These are phyloP conservation scores for Hericium coralloides DNA, from an alignment of 768 basidiomycete genomes.

Conservation along the genomic window DNA sequence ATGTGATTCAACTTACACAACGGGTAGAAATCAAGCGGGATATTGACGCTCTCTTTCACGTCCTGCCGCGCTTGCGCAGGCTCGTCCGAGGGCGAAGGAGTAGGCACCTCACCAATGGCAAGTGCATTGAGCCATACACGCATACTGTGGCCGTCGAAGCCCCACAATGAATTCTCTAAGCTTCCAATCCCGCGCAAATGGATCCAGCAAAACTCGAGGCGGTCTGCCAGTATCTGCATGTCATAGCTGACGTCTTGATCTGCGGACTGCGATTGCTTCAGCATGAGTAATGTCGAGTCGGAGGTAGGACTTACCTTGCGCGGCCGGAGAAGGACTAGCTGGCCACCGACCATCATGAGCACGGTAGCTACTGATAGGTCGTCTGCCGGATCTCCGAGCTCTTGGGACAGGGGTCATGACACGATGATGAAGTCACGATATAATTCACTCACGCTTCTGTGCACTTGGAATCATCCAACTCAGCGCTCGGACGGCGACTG, in stretches of 20 bases:
- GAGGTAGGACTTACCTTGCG: slow-evolving; percentile 47
- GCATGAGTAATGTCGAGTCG: neutral
- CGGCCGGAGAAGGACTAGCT: slow-evolving; percentile 81
- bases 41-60: slow-evolving; percentile 90
- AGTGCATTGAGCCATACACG: slow-evolving; percentile 95
- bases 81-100: slow-evolving; percentile 21
- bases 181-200: slow-evolving; percentile 90
- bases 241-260: slow-evolving; percentile 92
- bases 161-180: slow-evolving; percentile 96
- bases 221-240: slow-evolving; percentile 92
- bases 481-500: slow-evolving; percentile 76
- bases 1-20: slow-evolving; percentile 53
- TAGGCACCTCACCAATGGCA: slow-evolving; percentile 56
- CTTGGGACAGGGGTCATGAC: slow-evolving; percentile 31
- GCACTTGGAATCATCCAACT: slow-evolving; percentile 96
- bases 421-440: neutral
- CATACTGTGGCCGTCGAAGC: slow-evolving; percentile 84
- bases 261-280: slow-evolving; percentile 46
- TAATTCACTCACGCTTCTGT: slow-evolving; percentile 70
- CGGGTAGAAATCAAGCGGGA: slow-evolving; percentile 91
- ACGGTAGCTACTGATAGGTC: slow-evolving; percentile 93
- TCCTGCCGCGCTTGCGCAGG: slow-evolving; percentile 31
- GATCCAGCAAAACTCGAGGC: slow-evolving; percentile 99
- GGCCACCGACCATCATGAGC: slow-evolving; percentile 90
- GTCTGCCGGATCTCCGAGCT: slow-evolving; percentile 87